Percentiles rank a stretch among this genome's conserved stretches.
phyloP scores from a whole-genome alignment of 805 yeast species.

The Starmerella ratchasimensis region DNA sequence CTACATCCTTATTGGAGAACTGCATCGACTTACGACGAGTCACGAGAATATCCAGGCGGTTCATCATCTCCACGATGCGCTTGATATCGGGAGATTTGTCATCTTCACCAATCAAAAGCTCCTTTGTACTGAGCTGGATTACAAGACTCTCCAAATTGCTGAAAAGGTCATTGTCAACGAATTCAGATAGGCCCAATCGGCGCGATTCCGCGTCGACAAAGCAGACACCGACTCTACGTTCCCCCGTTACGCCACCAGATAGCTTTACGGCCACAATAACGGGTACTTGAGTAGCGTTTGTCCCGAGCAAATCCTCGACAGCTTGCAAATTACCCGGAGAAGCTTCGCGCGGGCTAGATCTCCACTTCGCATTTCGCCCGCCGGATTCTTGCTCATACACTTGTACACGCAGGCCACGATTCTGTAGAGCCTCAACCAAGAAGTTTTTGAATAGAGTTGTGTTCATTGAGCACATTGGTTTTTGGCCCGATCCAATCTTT shows the following conservation, averaged over 20 bases:
- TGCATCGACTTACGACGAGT: constrained; percentile 45
- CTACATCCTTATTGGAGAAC: constrained; percentile 38
- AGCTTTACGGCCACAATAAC: constrained; percentile 42
- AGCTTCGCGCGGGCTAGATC: constrained; percentile 40
- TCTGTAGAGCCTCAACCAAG: constrained; percentile 52
- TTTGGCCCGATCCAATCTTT: constrained; percentile 23
- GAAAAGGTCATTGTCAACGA: constrained; percentile 74
- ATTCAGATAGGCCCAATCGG: constrained; percentile 59
- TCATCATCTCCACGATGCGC: constrained; percentile 58
- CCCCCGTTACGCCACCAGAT: constrained; percentile 28
- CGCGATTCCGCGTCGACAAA: constrained; percentile 61
- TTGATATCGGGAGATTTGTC: constrained; percentile 32
- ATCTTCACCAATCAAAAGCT: constrained; percentile 45
- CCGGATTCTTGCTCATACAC: constrained; percentile 45
- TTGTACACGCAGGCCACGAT: constrained; percentile 63
- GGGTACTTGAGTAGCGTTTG: constrained; percentile 34
- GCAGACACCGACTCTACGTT: constrained; percentile 56
- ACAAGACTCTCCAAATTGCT: constrained; percentile 75
- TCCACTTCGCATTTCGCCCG: constrained; percentile 34
- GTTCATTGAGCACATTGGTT: constrained; percentile 48
- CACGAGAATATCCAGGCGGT: constrained; percentile 62
- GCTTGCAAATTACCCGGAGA: constrained; percentile 83
- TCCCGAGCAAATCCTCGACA: constrained; percentile 55
- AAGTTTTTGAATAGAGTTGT: constrained; percentile 56
- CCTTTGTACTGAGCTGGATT: constrained; percentile 82